Base-by-base conservation (phyloP, 2,329 filamentous ascomycete species). In the Cryphonectria radicalis region DNA sequence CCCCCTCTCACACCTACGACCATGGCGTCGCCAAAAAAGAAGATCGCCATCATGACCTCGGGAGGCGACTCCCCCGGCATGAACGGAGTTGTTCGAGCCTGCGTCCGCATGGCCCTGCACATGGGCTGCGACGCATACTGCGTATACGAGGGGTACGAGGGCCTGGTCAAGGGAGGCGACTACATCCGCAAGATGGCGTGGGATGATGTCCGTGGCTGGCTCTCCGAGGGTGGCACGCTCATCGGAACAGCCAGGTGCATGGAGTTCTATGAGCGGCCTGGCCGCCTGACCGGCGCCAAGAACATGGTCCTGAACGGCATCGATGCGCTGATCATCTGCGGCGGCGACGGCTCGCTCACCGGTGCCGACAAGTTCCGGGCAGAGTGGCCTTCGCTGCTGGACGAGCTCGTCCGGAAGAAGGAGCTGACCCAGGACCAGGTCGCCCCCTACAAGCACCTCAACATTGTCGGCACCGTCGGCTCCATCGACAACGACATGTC, bases 401-500 rank as follows among this genome's bases (percentile, higher is more conserved):
- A 93, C 67, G 96, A 99, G 84, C 88, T 99, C 73, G 92, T 98
- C 50, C 79, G 88, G 66, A 92, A 83, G 3, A 90, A 90, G 68
- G 87, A 95, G 78, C 86, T 98, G 77, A 91, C 89, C 8, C 78
- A 84, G 60, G 88, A 91, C 70, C 91, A 97, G 79, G 83, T 93
- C 72, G 85, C 89, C 63, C 92, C 93, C 1, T 97, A 94, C 86
- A 88, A 88, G 78, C 90, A 97, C 76, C 88, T 99, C 78, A 99
- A 98, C 82, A 97, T 99, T 76, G 95, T 98, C 68, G 96, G 96
- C 64, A 86, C 98, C 67, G 96, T 99, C 40, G 96, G 96, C 71
- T 97, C 94, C 68, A 99, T 99, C 79, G 96, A 99, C 86, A 99
- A 99, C 80, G 96, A 99, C 79, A 92, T 99, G 82, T 97, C 95